These are phyloP conservation scores for Daedaleopsis nitida DNA, from an alignment of 768 basidiomycete genomes.

Conservation along the genomic window DNA sequence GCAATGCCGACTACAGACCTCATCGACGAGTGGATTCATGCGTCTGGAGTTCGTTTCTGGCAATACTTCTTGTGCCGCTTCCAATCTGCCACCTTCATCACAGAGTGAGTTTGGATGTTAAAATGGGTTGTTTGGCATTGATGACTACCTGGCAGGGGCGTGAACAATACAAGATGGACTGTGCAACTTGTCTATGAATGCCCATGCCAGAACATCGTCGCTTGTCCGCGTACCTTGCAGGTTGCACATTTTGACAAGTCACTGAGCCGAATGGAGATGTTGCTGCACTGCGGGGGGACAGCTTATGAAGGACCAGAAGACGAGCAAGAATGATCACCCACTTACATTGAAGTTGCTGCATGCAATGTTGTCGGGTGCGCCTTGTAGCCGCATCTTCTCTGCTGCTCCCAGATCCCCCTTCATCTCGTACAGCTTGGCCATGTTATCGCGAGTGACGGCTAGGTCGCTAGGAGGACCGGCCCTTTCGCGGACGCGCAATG, in stretches of 20 bases:
- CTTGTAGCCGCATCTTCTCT: constrained; percentile 30
- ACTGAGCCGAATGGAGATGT: neutral
- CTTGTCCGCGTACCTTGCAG: constrained; percentile 5
- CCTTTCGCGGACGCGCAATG: constrained; percentile 30
- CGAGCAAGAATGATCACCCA: neutral
- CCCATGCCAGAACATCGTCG: neutral
- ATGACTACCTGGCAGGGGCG: constrained; percentile 10
- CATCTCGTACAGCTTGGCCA: constrained; percentile 39
- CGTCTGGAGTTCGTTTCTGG: constrained; percentile 4
- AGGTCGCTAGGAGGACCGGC: constrained; percentile 32
- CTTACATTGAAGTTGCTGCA: constrained; percentile 34
- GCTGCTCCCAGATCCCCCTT: constrained; percentile 34
- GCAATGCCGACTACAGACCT: neutral
- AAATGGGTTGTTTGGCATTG: too few relatives aligned
- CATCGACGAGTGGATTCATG: neutral
- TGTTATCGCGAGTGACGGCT: constrained; percentile 40
- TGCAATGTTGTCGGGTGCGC: constrained; percentile 26
- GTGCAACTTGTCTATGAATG: neutral
- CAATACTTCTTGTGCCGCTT: constrained; percentile 35
- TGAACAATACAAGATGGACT: constrained; percentile 14
- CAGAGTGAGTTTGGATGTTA: neutral
- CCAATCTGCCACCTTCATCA: constrained; percentile 30
- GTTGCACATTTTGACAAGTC: constrained; percentile 2
- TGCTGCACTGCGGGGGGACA: neutral
- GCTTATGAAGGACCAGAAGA: neutral